phyloP scores from a whole-genome alignment of 2,329 filamentous ascomycete genomes.

The Zopfia rhizophila region DNA sequence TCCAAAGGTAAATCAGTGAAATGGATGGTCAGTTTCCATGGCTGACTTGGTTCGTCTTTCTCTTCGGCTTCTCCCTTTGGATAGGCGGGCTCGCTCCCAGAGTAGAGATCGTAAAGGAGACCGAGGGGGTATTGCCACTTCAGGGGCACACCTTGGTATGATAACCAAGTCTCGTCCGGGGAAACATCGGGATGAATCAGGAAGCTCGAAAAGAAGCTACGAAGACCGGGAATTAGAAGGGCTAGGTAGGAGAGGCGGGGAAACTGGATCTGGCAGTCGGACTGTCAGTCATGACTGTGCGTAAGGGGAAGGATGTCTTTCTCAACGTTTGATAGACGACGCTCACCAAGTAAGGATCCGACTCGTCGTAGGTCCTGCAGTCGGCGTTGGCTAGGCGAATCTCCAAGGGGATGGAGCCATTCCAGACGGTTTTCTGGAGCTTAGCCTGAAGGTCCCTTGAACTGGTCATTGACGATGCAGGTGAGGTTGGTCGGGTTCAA shows the following conservation, averaged over 20 bases:
- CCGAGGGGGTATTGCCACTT: slow-evolving; percentile 79
- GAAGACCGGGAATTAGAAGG: slow-evolving; percentile 70
- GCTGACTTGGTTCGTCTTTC: slow-evolving; percentile 49
- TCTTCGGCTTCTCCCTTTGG: slow-evolving; percentile 29
- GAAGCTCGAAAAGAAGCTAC: slow-evolving; percentile 68
- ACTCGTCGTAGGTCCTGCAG: slow-evolving; percentile 68
- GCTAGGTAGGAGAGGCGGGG: slow-evolving; percentile 76
- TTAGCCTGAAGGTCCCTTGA: slow-evolving; percentile 47
- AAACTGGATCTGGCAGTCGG: slow-evolving; percentile 64
- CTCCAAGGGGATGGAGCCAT: slow-evolving; percentile 68
- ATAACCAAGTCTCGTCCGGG: slow-evolving; percentile 69
- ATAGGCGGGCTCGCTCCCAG: slow-evolving; percentile 63
- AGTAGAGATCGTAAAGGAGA: slow-evolving; percentile 75
- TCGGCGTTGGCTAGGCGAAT: slow-evolving; percentile 68
- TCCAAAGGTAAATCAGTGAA: slow-evolving; percentile 68
- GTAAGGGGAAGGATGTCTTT: background rate
- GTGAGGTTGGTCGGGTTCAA: slow-evolving; percentile 23
- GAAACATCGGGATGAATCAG: slow-evolving; percentile 68
- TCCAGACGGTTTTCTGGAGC: slow-evolving; percentile 66
- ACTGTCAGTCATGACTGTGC: slow-evolving; percentile 9
- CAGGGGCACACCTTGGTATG: slow-evolving; percentile 73
- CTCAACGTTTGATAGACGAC: no score
- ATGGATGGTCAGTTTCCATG: slow-evolving; percentile 72
- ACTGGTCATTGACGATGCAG: slow-evolving; percentile 26
- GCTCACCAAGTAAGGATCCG: slow-evolving; percentile 68